These are phyloP conservation scores for Patellifolia procumbens DNA, from an alignment of 179 eudicot species.

Conservation along the genomic window DNA sequence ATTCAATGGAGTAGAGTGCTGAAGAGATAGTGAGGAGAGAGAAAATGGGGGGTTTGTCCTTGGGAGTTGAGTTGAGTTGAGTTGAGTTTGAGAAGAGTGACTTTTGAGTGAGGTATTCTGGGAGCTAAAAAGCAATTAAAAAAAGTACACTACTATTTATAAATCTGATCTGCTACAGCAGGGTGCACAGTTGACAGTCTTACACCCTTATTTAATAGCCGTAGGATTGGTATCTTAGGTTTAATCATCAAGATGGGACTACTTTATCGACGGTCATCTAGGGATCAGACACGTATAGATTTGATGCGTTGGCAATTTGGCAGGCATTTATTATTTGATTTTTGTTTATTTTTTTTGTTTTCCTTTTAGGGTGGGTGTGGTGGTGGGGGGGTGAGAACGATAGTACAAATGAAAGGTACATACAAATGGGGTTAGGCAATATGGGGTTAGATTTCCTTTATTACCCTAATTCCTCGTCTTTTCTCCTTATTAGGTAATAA, in stretches of 20 bases:
- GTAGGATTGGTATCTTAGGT: slow-evolving; percentile 20
- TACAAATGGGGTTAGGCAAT: slow-evolving; percentile 20
- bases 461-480: neutral
- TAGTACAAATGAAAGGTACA: slow-evolving; percentile 25
- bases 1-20: slow-evolving; percentile 32
- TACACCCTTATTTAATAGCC: neutral
- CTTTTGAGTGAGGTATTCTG: slow-evolving; percentile 59
- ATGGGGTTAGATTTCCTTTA: slow-evolving; percentile 3
- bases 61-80: slow-evolving; percentile 32
- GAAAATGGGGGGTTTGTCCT: slow-evolving; percentile 10
- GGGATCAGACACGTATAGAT: slow-evolving; percentile 28
- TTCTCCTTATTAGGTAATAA: slow-evolving; percentile 2
- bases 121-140: slow-evolving; percentile 35
- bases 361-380: neutral
- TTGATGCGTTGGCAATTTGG: slow-evolving; percentile 26
- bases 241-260: neutral
- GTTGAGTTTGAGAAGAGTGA: slow-evolving; percentile 28
- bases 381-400: neutral
- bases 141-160: neutral
- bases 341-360: neutral
- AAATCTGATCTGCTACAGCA: neutral
- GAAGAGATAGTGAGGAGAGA: slow-evolving; percentile 20
- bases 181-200: neutral
- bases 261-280: slow-evolving; percentile 21
- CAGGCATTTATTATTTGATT: neutral